Evolutionary conservation across 345 rosid species (phyloP), one percentile per base, ranked within the genome.

Genomic region (Balakata baccata): DNA sequence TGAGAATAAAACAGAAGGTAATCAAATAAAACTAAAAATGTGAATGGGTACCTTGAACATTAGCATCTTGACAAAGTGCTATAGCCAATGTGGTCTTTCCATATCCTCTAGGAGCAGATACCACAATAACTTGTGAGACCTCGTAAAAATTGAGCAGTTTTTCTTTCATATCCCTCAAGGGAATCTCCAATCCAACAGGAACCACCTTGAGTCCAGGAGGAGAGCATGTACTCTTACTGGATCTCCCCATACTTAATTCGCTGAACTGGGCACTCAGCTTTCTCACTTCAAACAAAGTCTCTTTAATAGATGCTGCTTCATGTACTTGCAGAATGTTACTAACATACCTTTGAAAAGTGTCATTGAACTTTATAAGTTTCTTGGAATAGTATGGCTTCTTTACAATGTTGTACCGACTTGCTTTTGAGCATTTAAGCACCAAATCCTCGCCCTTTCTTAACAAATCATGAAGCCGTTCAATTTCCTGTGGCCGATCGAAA

Each of bases 31-130:
- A 29, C 34, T 29, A 11, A 53, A 11, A n/a, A 39, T 51, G 11
- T 17, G 38, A 56, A 67, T 10, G 14, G 11, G 61, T 66, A 72
- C 80, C 80, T 20, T 72, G 23, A 39, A 77, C 52, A 11, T 72
- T 2, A n/a, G 9, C 12, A 56, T 74, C 75, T 5, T 79, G 82
- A 60, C 81, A 79, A 64, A 79, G 52, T 9, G 78, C 52, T 12
- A 16, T 46, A 56, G 75, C 82, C 69, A 74, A 41, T 12, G 82
- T 79, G 63, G 82, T 74, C 69, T 79, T 79, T 34, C 82, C 78
- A 74, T 69, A 79, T 29, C 82, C 78, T 57, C 78, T 65, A 41
- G 78, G 72, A 70, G 82, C 82, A 39, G 82, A 74, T 8, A 79
- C 34, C 49, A 79, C 75, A 39, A 74, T 53, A 38, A 70, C 60